Evolutionary conservation across 2,329 filamentous ascomycete species (phyloP), one percentile per base, ranked within the genome.

Genomic region (Diatrype stigma): DNA sequence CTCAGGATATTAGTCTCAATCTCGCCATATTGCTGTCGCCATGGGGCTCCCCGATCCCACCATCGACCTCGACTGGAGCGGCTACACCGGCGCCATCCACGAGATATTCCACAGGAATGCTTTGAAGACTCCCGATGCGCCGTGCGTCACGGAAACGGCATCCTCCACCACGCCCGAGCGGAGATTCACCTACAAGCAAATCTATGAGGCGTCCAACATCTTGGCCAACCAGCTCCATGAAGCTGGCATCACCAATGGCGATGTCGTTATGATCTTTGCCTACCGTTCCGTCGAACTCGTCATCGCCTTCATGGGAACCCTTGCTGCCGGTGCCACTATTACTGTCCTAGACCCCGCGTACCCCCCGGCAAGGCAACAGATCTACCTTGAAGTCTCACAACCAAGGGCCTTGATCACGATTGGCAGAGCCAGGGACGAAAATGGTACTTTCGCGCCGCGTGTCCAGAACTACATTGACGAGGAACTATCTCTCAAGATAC

Each of bases 201-300:
- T 97, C 64, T 80, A 91, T 64, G 87, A 96, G 72, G 86, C 87
- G 0, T 87, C 89, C 28, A 95, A 95, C 66, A 77, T 83, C 17
- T 69, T 96, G 6, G 89, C 90, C 21, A 85, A 96, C 70, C 82
- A 96, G 64, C 78, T 96, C 19, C 80, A 87, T 49, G 77, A 86
- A 47, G 78, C 84, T 61, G 91, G 92, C 51, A 77, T 90, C 56
- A 77, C 84, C 52, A 77, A 84, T 59, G 91, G 90, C 8, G 91
- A 97, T 65, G 91, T 96, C 2, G 90, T 96, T 62, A 96, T 96
- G 89, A 89, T 94, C 56, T 96, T 85, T 65, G 90, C 90, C 50
- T 82, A 96, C 70, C 84, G 92, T 51, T 84, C 84, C 51, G 91
- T 96, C 32, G 78, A 82, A 26, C 68, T 84, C 12, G 75, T 82